Evolutionary conservation across 768 basidiomycete genomes (phyloP), one percentile per base, ranked within the genome.

Genomic region (Auricularia auricula-judae): DNA sequence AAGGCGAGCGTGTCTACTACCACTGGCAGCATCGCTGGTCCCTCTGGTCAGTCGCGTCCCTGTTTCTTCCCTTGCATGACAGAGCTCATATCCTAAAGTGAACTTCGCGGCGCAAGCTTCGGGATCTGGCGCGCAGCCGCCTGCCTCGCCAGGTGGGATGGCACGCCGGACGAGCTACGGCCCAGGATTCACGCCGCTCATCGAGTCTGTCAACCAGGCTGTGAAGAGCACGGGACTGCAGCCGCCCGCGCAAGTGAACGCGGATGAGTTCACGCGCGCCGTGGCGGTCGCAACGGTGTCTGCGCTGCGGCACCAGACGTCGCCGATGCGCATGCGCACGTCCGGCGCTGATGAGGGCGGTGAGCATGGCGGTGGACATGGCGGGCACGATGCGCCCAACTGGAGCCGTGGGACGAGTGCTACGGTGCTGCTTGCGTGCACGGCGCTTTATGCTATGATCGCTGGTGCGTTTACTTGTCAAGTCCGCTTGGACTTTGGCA

Each of bases 211-310:
- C 14, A 85, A 89, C 69, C 81, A 86, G 62, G 87, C 88, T 1
- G 84, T 91, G 63, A 90, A 89, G 72, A 82, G 82, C 64, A 76
- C 80, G 3, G 72, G 75, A 33, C 66, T 87, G 62, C 80, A 81
- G 39, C 76, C 91, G 10, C 87, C 91, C 2, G 79, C 82, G 64
- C 81, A 80, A 35, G 76, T 95, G 77, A 87, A 87, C 0, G 82
- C 86, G 10, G 93, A 98, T 66, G 94, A 96, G 67, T 93, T 97
- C 70, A 93, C 93, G 10, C 82, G 93, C 4, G 95, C 93, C 11
- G 93, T 98, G 8, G 93, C 95, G 11, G 93, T 91, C 14, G 93
- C 93, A 7, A 97, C 95, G 3, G 94, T 95, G 21, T 91, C 86
- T 66, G 94, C 95, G 0, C 75, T 98, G 65, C 80, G 91, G 61